A percentile compares a stretch with the other conserved stretches of the same genome.
Evolutionary conservation across 495 filamentous ascomycete genomes (phyloP).

Genomic region (Bacidia rubella): DNA sequence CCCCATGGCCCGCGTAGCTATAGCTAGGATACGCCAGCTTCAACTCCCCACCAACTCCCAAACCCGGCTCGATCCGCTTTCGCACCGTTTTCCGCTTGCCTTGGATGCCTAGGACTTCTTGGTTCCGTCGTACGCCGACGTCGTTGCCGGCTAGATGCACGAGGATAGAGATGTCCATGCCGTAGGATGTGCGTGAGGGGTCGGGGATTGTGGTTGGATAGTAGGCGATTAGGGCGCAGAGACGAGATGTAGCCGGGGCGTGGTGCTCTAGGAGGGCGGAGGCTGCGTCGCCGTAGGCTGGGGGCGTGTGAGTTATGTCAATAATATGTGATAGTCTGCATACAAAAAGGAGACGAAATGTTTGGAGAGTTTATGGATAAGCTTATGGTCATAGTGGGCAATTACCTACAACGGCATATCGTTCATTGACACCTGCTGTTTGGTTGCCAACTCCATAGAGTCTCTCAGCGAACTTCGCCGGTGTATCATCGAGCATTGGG

Average conservation of each 20-base stretch:
- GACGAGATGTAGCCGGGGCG: not conserved
- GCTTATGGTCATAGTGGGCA: not conserved
- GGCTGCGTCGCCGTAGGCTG: conserved; percentile 1
- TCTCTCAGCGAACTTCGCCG: not conserved
- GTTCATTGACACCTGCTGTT: not conserved
- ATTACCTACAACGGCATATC: not conserved
- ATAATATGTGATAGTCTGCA: not conserved
- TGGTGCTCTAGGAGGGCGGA: not conserved
- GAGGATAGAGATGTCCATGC: not conserved
- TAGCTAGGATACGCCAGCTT: not conserved
- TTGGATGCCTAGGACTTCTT: not conserved
- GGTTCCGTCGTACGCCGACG: not conserved
- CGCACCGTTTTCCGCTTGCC: not conserved
- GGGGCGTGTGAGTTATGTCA: not conserved
- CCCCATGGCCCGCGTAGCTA: not conserved
- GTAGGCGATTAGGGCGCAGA: not conserved
- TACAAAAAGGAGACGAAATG: no score
- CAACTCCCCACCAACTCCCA: not conserved
- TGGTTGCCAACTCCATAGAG: not conserved
- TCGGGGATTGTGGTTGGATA: not conserved
- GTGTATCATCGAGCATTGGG: not conserved
- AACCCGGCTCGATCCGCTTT: not conserved
- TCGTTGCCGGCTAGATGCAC: not conserved
- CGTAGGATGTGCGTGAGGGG: not conserved
- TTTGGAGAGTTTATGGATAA: no score